Conservation (phyloP, 2,329 filamentous ascomycete genomes). For the Lojkania enalia region DNA sequence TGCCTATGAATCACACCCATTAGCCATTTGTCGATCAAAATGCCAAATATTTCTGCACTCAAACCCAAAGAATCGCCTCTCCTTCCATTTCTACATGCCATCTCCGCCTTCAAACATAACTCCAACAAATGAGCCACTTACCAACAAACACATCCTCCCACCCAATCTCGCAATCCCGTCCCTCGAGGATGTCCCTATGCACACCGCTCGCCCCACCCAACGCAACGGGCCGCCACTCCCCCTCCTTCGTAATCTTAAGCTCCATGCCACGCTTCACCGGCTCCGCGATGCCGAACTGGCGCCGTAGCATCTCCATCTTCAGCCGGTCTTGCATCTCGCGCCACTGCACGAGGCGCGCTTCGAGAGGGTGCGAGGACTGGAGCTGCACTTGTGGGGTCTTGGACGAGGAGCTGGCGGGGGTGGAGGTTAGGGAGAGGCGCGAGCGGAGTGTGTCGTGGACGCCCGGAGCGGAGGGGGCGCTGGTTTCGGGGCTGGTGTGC, state of each 20-base stretch:
- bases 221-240: conserved; percentile 76
- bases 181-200: conserved; percentile 86
- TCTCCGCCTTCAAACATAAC: conserved; percentile 1
- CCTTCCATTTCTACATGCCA: background rate
- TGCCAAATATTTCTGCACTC: too few relatives aligned
- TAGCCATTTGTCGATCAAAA: conserved; percentile 14
- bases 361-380: conserved; percentile 83
- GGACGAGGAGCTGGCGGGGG: conserved; percentile 26
- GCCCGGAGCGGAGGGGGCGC: conserved; percentile 86
- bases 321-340: conserved; percentile 82
- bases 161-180: conserved; percentile 72
- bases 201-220: conserved; percentile 69
- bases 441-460: conserved; percentile 91
- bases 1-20: conserved; percentile 51
- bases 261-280: conserved; percentile 94
- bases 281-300: conserved; percentile 89
- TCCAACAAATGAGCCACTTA: conserved; percentile 43
- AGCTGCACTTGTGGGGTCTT: conserved; percentile 46
- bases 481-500: conserved; percentile 57
- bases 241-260: conserved; percentile 79
- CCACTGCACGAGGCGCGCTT: conserved; percentile 87
- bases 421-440: conserved; percentile 66
- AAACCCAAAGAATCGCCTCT: background rate
- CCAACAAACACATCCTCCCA: conserved; percentile 96
- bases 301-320: conserved; percentile 86